Percentiles rank a stretch among this genome's conserved stretches.
Evolutionary conservation across 208 protist species (phyloP).

Genomic region (Tritrichomonas foetus): DNA sequence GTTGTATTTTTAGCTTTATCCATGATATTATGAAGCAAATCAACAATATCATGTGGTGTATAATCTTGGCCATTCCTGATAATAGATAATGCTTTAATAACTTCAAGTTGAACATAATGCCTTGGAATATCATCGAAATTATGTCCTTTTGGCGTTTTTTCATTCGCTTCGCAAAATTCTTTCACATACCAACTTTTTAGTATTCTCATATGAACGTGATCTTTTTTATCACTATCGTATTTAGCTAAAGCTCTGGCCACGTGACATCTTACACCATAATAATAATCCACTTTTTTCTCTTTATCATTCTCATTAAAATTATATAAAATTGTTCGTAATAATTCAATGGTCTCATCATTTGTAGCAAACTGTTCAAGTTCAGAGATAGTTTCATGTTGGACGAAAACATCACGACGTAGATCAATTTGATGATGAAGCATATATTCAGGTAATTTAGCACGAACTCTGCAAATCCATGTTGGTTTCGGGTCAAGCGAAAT

Average conservation of each 20-base stretch:
- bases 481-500: not conserved
- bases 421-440: not conserved
- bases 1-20: not conserved
- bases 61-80: not conserved
- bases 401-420: not conserved
- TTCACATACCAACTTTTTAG: not conserved
- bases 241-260: not conserved
- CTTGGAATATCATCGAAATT: not conserved
- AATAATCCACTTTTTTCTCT: not conserved
- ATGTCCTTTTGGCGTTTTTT: not conserved
- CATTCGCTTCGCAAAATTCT: not conserved
- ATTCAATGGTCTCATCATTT: not conserved
- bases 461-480: not conserved
- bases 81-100: not conserved
- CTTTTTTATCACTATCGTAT: not conserved
- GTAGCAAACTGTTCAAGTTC: not conserved
- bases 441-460: not conserved
- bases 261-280: not conserved
- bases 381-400: not conserved
- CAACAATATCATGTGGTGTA: not conserved
- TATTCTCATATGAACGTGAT: not conserved
- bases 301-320: not conserved
- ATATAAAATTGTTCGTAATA: not conserved
- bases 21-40: not conserved
- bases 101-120: constrained; percentile 9